phyloP scores from a whole-genome alignment of 805 yeast genomes.

The Metschnikowia arizonensis region DNA sequence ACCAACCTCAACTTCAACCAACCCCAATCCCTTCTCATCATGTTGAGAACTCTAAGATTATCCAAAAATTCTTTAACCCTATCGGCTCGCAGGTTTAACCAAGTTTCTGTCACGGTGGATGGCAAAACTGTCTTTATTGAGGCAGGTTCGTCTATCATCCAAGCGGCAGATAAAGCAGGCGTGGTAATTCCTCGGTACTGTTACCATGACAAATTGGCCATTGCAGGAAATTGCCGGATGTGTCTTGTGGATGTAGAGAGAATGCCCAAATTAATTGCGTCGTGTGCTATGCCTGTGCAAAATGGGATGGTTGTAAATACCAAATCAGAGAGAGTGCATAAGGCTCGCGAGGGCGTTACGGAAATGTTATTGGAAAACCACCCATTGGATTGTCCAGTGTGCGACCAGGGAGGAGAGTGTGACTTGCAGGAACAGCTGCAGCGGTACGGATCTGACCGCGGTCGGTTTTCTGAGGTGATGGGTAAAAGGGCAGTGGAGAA shows the following conservation, averaged over 20 bases:
- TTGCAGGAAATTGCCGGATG: slow-evolving; percentile 93
- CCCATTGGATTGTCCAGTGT: slow-evolving; percentile 88
- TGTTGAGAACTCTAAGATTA: slow-evolving; percentile 17
- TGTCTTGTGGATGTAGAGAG: slow-evolving; percentile 86
- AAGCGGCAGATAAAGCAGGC: slow-evolving; percentile 90
- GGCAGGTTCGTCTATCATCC: slow-evolving; percentile 83
- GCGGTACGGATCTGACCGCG: slow-evolving; percentile 82
- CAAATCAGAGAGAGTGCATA: slow-evolving; percentile 68
- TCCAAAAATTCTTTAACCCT: slow-evolving; percentile 25
- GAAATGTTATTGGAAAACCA: slow-evolving; percentile 85
- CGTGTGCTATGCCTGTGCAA: slow-evolving; percentile 90
- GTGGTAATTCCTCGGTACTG: slow-evolving; percentile 85
- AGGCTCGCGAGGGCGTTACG: slow-evolving; percentile 86
- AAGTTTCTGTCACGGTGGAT: slow-evolving; percentile 58
- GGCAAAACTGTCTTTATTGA: slow-evolving; percentile 74
- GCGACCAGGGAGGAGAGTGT: slow-evolving; percentile 95
- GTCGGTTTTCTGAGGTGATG: slow-evolving; percentile 73
- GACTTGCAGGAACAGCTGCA: slow-evolving; percentile 84
- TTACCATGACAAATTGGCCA: slow-evolving; percentile 84
- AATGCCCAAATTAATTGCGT: slow-evolving; percentile 85
- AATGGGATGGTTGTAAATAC: slow-evolving; percentile 86
- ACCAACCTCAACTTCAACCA: no score
- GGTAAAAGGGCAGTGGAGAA: slow-evolving; percentile 91
- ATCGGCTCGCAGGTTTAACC: slow-evolving; percentile 39
- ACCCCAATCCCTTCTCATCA: no score